These are phyloP conservation scores for Xylariaceae sp. DNA, from an alignment of 2,329 filamentous ascomycete species.

Conservation along the genomic window DNA sequence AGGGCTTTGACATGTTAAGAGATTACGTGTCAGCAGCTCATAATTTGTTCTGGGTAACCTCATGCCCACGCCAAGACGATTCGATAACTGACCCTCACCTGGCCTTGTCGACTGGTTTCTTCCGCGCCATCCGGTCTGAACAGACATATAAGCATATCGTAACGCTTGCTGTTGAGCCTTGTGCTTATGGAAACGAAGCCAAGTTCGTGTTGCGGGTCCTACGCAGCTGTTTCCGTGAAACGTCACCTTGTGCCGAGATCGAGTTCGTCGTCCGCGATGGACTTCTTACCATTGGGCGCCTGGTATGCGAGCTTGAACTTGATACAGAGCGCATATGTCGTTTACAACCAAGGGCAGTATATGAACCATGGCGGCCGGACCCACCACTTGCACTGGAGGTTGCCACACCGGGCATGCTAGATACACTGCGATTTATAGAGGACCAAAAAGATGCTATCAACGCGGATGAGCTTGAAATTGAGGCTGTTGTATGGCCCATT, in stretches of 20 bases:
- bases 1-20: no score
- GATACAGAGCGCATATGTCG: not conserved
- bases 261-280: not conserved
- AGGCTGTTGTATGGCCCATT: slow-evolving; percentile 12
- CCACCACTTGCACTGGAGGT: not conserved
- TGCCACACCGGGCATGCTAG: not conserved
- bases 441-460: no score
- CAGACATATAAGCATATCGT: no score
- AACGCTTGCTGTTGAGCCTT: no score
- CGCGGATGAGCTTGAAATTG: slow-evolving; percentile 31
- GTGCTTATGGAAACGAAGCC: no score
- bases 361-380: not conserved
- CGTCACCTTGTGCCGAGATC: not conserved
- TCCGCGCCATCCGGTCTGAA: no score
- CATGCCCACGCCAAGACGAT: no score
- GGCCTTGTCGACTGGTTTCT: no score
- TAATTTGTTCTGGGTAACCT: no score
- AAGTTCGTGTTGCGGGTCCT: no score
- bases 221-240: not conserved
- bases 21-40: no score
- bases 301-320: not conserved
- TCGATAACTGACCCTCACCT: no score
- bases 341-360: not conserved
- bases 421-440: not conserved
- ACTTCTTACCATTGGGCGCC: not conserved